Percentiles rank a stretch among this genome's conserved stretches.
phyloP scores from a whole-genome alignment of 345 rosid genomes.

The Salix caprea region DNA sequence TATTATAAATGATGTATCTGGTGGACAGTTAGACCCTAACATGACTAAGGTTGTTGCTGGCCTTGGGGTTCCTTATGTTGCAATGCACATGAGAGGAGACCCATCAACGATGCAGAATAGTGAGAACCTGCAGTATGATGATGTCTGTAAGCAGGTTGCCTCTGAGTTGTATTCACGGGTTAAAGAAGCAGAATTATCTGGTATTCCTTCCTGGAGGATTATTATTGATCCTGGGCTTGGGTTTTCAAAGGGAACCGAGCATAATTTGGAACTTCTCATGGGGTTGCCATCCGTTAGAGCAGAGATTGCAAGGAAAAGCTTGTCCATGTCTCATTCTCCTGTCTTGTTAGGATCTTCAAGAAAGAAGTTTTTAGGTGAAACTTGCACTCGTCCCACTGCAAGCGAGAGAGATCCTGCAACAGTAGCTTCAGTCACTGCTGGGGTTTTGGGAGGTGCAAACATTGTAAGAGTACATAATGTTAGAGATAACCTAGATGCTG shows the following conservation, averaged over 20 bases:
- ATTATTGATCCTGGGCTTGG: conserved; percentile 87
- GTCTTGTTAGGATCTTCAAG: conserved; percentile 77
- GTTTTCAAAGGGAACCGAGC: conserved; percentile 68
- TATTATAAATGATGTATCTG: conserved; percentile 79
- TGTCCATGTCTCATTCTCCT: conserved; percentile 68
- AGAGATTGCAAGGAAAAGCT: conserved; percentile 64
- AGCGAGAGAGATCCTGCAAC: conserved; percentile 84
- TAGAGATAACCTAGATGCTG: conserved; percentile 67
- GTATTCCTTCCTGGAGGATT: conserved; percentile 90
- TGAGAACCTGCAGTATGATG: conserved; percentile 59
- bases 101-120: conserved; percentile 74
- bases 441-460: conserved; percentile 73
- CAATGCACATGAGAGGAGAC: conserved; percentile 98
- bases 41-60: conserved; percentile 63
- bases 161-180: conserved; percentile 54
- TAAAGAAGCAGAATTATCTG: conserved; percentile 63
- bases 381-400: conserved; percentile 57
- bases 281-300: conserved; percentile 53
- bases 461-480: conserved; percentile 89
- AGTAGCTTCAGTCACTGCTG: conserved; percentile 59
- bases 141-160: conserved; percentile 70
- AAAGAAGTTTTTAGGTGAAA: conserved; percentile 81
- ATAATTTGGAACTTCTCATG: conserved; percentile 64
- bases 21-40: conserved; percentile 62
- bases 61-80: conserved; percentile 68